Base-by-base conservation (phyloP, 805 yeast genomes). In the Danielozyma ontarioensis region DNA sequence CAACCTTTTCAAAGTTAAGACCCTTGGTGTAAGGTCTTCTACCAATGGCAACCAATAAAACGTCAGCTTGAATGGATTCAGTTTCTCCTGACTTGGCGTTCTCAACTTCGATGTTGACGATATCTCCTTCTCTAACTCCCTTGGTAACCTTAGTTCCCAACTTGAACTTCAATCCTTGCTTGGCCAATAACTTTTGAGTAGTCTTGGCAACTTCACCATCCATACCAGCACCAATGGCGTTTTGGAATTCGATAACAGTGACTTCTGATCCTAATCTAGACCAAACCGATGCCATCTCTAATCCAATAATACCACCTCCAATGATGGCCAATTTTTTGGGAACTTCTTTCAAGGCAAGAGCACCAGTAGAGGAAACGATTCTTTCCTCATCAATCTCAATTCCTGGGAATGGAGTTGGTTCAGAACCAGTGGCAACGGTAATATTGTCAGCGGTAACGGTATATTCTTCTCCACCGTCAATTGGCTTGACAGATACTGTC, bases 231-330 rank as follows among this genome's bases (percentile, higher is more conserved):
- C 98, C 98, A 57, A 93, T 83, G 44, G 93, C 74, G 51, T 73
- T 72, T 64, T 81, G 86, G 78, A 76, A 93, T 74, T 93, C 99
- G 40, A 93, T 68, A 36, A 93, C 83, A 28, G 97, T 90, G 44
- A 93, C 98, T 70, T 93, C 88, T 27, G 96, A 70, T 28, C 99
- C 99, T 53, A 93, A 70, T 68, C 98, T 80, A 38, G 89, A 70
- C 82, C 94, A 93, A 30, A 93, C 99, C 17, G 97, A 89, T 44
- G 96, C 98, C 96, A 93, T 93, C 72, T 93, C 99, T 50, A 93
- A 78, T 57, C 99, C 99, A 60, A 93, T 93, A 70, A 93, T 90
- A 74, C 99, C 98, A 68, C 96, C 99, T 61, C 99, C 99, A 53
- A 93, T 90, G 66, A 93, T 80, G 48, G 90, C 83, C 57, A 93